Base-by-base conservation (phyloP, 2,329 filamentous ascomycete genomes). In the Hymenoscyphus repandus region DNA sequence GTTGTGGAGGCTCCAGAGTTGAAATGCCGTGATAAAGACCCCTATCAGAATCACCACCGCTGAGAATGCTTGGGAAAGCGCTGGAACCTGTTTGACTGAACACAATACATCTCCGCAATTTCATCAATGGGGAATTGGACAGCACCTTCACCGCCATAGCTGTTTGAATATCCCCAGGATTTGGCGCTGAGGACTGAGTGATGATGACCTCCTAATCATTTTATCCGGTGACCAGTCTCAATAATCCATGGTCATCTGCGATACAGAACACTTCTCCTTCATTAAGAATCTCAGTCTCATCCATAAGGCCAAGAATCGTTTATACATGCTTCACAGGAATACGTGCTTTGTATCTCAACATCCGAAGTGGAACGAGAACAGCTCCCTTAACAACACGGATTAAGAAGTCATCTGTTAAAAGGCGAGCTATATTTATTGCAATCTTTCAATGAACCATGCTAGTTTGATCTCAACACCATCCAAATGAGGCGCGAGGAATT, bases 1-100 rank as follows among this genome's bases (percentile, higher is more conserved):
- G 78, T 74, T 1, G 76, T 13, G 6, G 66, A 0, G 82, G 72
- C 0, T 66, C 62, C 0, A 66, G 58, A 57, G 93, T 88, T 75
- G 80, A 93, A 44, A 95, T 87, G 43, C 95, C 70, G 56, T 90
- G 86, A 66, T 87, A 95, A 0, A 88, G 70, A 64, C 95, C 90
- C 0, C 90, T 90, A 57, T 93, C 89, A 0, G 95, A 75, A 65
- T 95, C 90, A 0, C 90, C 90, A 1, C 90, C 90, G 47, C 85
- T 86, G 0, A 95, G 73, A 66, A 85, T 79, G 54, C 87, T 92
- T 0, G 89, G 88, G 0, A 95, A 71, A 62, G 95, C 90, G n/a
- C 90, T 79, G 0, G 59, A 22, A 0, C 90, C 90, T 38, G 78
- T 73, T 51, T 83, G 80, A 52, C 85, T 90, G 63, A 95, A 95